phyloP scores from a whole-genome alignment of 805 yeast genomes.

The Maudiozyma serrabonitensis region DNA sequence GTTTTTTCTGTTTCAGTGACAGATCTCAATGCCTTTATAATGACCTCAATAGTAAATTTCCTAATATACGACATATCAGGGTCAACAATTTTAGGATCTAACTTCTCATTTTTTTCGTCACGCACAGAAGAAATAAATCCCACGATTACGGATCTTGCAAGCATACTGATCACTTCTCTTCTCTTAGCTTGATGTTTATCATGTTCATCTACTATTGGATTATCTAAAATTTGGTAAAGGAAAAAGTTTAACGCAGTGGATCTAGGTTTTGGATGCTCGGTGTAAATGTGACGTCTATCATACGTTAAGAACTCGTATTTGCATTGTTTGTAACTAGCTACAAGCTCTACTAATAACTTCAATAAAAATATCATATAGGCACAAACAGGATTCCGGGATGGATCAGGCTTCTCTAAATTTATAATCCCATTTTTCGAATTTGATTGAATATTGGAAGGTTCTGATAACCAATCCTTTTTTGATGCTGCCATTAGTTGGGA shows the following conservation, averaged over 20 bases:
- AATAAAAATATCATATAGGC: conserved; percentile 60
- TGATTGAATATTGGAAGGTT: conserved; percentile 23
- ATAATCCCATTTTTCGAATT: conserved; percentile 21
- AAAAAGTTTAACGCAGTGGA: conserved; percentile 70
- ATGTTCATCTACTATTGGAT: conserved; percentile 33
- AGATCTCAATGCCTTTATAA: conserved; percentile 54
- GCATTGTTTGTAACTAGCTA: conserved; percentile 70
- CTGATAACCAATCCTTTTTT: conserved; percentile 34
- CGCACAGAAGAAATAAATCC: conserved; percentile 55
- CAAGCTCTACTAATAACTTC: conserved; percentile 56
- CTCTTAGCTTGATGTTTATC: conserved; percentile 35
- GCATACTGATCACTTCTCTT: conserved; percentile 45
- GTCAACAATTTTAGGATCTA: conserved; percentile 45
- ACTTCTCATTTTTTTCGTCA: conserved; percentile 32
- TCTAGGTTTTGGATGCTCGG: conserved; percentile 51
- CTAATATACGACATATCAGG: conserved; percentile 66
- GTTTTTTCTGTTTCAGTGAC: conserved; percentile 24
- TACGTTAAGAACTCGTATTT: conserved; percentile 76
- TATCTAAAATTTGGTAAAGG: conserved; percentile 60
- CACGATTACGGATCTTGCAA: conserved; percentile 52
- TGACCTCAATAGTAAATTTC: conserved; percentile 59
- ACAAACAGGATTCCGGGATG: conserved; percentile 46
- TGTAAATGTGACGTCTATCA: conserved; percentile 43
- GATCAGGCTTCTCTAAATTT: conserved; percentile 26
- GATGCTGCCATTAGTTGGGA: conserved; percentile 51